These are phyloP conservation scores for Blastomyces silverae DNA, from an alignment of 2,329 filamentous ascomycete genomes.

Conservation along the genomic window DNA sequence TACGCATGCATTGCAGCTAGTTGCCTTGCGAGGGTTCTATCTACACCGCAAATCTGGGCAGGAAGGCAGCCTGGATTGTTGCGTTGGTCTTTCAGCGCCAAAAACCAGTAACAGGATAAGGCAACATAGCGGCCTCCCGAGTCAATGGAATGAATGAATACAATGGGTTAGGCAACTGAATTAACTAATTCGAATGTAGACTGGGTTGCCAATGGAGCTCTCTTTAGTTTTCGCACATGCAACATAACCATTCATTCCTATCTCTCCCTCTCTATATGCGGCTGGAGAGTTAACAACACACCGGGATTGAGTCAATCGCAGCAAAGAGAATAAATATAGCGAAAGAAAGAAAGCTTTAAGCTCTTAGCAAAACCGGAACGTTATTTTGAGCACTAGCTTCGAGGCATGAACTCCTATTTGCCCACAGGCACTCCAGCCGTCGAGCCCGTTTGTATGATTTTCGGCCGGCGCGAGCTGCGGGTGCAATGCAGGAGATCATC, in stretches of 20 bases:
- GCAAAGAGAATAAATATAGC: too few species aligned
- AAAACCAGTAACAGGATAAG: too few species aligned
- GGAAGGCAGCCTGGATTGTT: background rate
- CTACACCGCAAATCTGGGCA: background rate
- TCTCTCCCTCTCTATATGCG: too few species aligned
- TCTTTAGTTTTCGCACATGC: background rate
- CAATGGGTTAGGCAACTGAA: background rate
- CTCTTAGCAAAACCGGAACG: too few species aligned
- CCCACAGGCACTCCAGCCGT: background rate
- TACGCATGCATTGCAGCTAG: background rate
- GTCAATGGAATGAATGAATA: background rate
- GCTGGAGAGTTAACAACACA: too few species aligned
- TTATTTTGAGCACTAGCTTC: background rate
- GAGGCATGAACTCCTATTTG: background rate
- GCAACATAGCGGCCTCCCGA: too few species aligned
- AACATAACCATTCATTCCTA: background rate
- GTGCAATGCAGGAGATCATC: background rate
- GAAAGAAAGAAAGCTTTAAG: too few species aligned
- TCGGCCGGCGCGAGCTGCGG: background rate
- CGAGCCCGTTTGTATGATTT: conserved; percentile 1
- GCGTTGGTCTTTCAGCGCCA: too few species aligned
- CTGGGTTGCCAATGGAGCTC: background rate
- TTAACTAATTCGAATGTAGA: background rate
- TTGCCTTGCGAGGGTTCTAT: background rate
- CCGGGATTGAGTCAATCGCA: too few species aligned